Base-by-base conservation (phyloP, 768 basidiomycete genomes). In the Rhodotorula taiwanensis region DNA sequence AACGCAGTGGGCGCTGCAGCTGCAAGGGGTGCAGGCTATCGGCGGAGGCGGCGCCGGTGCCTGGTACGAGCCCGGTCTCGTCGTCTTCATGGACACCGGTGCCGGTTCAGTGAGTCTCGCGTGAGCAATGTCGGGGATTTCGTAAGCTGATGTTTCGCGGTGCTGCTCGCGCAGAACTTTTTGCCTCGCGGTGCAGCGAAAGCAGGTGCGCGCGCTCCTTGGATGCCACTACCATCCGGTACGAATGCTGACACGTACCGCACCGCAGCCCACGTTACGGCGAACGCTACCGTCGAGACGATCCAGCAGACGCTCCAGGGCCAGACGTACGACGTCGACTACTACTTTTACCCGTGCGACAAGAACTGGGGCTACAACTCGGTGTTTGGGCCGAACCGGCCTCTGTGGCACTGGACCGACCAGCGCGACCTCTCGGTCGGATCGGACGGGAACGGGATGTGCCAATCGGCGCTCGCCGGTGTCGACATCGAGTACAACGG, bases 401-500 rank as follows among this genome's bases (percentile, higher is more conserved):
- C 36, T 9, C 16, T 39, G 9, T 16, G 10, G 10, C 16, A 39
- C 36, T 39, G 36, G 36, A 39, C 10, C 36, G 36, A 39, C 36
- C 9, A 9, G 36, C 36, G 36, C 10, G 36, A 39, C 36, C 10
- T 16, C 10, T 9, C 36, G 36, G 36, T 39, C 36, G 36, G 36
- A 16, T 10, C 49, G 52, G 56, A 42, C 18, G 11, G 16, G 6
- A 21, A 10, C n/a, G 47, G 20, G 9, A 27, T 54, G 39, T 58
- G 63, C 47, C 7, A 5, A 28, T 8, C 23, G 6, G 43, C 52
- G 8, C 27, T 55, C 20, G 28, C 34, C 25, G 63, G 63, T n/a
- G 63, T 58, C 31, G 63, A 64, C 33, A 43, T 64, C 33, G 23
- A 25, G 25, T 28, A 28, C 33, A 15, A 6, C 21, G 57, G 53